A percentile compares a stretch with the other conserved stretches of the same genome.
phyloP scores from a whole-genome alignment of 164 flowering plant species.

The Magnolia changhungtana region DNA sequence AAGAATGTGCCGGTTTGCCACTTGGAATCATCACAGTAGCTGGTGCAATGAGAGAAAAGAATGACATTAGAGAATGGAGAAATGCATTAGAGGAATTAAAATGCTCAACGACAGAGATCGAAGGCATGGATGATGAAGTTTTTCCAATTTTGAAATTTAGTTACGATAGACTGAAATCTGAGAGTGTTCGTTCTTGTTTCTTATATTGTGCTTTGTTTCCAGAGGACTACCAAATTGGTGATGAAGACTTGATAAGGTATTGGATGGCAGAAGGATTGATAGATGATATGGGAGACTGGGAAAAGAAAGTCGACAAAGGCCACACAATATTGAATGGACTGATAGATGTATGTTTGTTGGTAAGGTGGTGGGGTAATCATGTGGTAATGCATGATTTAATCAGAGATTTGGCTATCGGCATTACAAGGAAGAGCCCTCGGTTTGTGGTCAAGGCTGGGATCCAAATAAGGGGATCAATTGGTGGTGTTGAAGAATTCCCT shows the following conservation, averaged over 20 bases:
- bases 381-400: slow-evolving; percentile 37
- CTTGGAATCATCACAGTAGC: too few species aligned
- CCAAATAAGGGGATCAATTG: slow-evolving; percentile 1
- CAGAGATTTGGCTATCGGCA: slow-evolving; percentile 27
- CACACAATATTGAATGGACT: slow-evolving; percentile 23
- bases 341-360: slow-evolving; percentile 15
- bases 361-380: too few species aligned
- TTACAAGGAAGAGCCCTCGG: neutral
- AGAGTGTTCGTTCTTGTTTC: neutral
- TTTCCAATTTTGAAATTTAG: slow-evolving; percentile 8
- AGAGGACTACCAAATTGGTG: too few species aligned
- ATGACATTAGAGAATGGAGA: too few species aligned
- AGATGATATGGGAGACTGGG: slow-evolving; percentile 7
- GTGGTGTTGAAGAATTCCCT: neutral
- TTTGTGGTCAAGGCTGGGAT: slow-evolving; percentile 20
- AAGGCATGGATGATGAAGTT: neutral
- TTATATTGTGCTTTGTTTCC: slow-evolving; percentile 12
- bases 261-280: slow-evolving; percentile 23
- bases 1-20: too few species aligned
- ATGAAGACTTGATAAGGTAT: too few species aligned
- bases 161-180: neutral
- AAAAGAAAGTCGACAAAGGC: slow-evolving; percentile 17
- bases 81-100: too few species aligned
- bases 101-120: too few species aligned
- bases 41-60: too few species aligned